Conservation (phyloP, 2,329 filamentous ascomycete genomes). For the Colletotrichum liaoningense region DNA sequence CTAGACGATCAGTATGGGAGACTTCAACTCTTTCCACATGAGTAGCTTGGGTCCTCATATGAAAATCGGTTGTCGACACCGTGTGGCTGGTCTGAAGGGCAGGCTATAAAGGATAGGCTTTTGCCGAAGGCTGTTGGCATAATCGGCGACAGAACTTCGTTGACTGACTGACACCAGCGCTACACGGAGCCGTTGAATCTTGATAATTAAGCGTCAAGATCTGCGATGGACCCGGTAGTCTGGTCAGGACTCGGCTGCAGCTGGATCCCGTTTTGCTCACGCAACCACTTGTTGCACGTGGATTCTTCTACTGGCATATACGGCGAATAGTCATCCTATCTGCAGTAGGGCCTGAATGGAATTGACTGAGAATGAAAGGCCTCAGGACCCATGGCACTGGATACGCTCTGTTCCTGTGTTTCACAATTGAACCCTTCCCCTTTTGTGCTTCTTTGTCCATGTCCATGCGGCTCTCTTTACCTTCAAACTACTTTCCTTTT, state of each 20-base stretch:
- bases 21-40: neutral
- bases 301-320: neutral
- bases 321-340: neutral
- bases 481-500: neutral
- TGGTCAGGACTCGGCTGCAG: neutral
- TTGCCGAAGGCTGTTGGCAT: neutral
- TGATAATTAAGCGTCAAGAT: neutral
- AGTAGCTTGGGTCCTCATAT: neutral
- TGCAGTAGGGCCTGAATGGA: neutral
- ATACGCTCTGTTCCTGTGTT: neutral
- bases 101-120: neutral
- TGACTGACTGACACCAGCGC: neutral
- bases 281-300: neutral
- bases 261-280: neutral
- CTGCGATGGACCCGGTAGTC: neutral
- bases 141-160: neutral
- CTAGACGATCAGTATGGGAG: neutral
- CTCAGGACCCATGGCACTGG: neutral
- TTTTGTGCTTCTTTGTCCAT: neutral
- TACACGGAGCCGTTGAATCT: neutral
- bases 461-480: neutral
- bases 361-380: neutral
- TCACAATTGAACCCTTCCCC: neutral
- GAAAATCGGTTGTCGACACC: neutral
- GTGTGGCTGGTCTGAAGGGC: neutral